A percentile compares a stretch with the other conserved stretches of the same genome.
Evolutionary conservation across 305 asterid genomes (phyloP).

Genomic region (Solanum hybrid): DNA sequence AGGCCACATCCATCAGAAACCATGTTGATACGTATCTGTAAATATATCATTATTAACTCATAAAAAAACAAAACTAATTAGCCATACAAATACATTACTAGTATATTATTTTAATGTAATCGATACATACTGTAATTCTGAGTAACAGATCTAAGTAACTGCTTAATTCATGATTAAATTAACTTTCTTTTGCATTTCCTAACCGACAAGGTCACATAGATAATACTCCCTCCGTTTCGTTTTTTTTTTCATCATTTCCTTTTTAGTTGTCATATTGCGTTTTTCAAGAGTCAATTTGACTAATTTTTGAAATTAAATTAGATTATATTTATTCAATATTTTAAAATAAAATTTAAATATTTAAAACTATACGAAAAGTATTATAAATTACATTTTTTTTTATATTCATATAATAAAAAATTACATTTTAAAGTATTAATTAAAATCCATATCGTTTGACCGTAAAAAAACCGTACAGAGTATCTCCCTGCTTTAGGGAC

Average conservation of each 20-base stretch:
- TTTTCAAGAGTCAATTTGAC: too few relatives aligned
- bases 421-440: too few relatives aligned
- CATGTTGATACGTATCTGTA: constrained; percentile 79
- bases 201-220: not conserved
- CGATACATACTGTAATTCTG: not conserved
- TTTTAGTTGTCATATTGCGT: too few relatives aligned
- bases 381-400: too few relatives aligned
- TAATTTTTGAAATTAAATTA: too few relatives aligned
- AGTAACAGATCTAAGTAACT: not conserved
- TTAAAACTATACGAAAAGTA: too few relatives aligned
- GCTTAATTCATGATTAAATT: not conserved
- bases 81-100: not conserved
- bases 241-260: not conserved
- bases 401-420: too few relatives aligned
- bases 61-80: not conserved
- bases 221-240: not conserved
- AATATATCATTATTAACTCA: not conserved
- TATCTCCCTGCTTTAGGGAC: not conserved
- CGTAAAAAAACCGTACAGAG: not conserved
- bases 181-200: not conserved
- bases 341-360: too few relatives aligned
- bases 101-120: not conserved
- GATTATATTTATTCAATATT: too few relatives aligned
- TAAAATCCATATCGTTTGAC: not conserved
- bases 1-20: constrained; percentile 88